Base-by-base conservation (phyloP, 1,139 yeast genomes). In the Yamadazyma trypodendri region DNA sequence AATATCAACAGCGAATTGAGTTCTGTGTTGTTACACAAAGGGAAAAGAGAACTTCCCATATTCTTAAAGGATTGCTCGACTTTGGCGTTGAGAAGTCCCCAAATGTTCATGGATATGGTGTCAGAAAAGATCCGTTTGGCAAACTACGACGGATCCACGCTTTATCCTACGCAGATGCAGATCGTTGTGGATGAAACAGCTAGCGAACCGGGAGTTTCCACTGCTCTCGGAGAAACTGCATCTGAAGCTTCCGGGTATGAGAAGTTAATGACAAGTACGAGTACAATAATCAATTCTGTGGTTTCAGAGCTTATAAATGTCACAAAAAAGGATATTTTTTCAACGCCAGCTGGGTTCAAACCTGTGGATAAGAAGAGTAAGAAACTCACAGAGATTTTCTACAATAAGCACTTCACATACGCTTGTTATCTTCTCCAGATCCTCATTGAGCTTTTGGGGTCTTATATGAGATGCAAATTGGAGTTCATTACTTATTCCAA, bases 401-500 rank as follows among this genome's bases (percentile, higher is more conserved):
- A 57, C 35, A 76, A 77, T 45, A 45, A 51, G 10, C 69, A 75
- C 24, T 85, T 83, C 55, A 71, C 81, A 0, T 81, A 84, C 51
- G 79, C 80, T 38, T 74, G 84, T 34, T 86, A 82, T 54, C 61
- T 90, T 30, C 61, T 90, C 29, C 87, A 82, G 50, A 63, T 79
- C 0, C 60, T 89, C 27, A 72, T 83, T 1, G 97, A 90, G 50
- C 63, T 89, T 12, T 60, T 89, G 14, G 79, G 83, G 2, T 84
- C 96, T 1, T 90, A 89, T 58, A 84, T 83, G 48, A 81, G 79
- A 44, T 79, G 92, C 42, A 90, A 90, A 55, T 71, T 85, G 37
- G 96, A 88, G 51, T 85, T 90, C 52, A 65, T 90, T 40, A 81
- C 90, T 0, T 89, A 77, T 50, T 80, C 92, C 2, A 83, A 81